Percentiles rank a stretch among this genome's conserved stretches.
phyloP scores from a whole-genome alignment of 108 stramenopile genomes.

The Pseudonitzschia pungens region DNA sequence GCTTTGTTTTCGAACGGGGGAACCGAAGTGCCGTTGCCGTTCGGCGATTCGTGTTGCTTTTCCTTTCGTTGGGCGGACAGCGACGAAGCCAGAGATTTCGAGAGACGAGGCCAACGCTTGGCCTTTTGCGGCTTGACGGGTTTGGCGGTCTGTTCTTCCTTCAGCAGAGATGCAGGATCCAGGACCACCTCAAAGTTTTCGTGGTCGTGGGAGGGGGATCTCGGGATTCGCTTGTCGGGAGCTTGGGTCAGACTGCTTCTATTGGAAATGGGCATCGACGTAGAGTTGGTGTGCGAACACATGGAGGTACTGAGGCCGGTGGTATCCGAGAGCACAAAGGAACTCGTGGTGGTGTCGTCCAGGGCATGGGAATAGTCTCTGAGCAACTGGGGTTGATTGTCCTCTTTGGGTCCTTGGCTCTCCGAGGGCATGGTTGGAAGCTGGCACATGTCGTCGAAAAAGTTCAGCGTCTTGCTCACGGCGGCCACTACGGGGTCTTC shows the following conservation, averaged over 20 bases:
- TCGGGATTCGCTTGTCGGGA: background rate
- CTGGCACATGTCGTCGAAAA: slow-evolving; percentile 12
- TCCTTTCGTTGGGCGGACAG: slow-evolving; percentile 2
- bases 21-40: too few species aligned
- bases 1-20: too few species aligned
- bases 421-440: background rate
- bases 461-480: slow-evolving; percentile 18
- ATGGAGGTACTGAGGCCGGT: background rate
- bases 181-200: slow-evolving; percentile 48
- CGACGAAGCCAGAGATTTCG: background rate
- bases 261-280: background rate
- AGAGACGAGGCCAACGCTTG: slow-evolving; percentile 4
- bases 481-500: background rate
- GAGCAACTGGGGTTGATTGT: background rate
- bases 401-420: background rate
- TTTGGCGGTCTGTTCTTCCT: background rate
- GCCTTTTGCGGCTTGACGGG: background rate
- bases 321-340: slow-evolving; percentile 4
- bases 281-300: background rate
- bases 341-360: background rate
- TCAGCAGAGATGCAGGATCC: slow-evolving; percentile 17
- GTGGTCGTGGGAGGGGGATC: slow-evolving; percentile 31
- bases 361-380: background rate
- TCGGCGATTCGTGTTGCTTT: too few species aligned
- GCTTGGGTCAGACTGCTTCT: background rate